A percentile compares a stretch with the other conserved stretches of the same genome.
Conservation (phyloP, 495 filamentous ascomycete species). For the Aspergillus incahuasiensis region DNA sequence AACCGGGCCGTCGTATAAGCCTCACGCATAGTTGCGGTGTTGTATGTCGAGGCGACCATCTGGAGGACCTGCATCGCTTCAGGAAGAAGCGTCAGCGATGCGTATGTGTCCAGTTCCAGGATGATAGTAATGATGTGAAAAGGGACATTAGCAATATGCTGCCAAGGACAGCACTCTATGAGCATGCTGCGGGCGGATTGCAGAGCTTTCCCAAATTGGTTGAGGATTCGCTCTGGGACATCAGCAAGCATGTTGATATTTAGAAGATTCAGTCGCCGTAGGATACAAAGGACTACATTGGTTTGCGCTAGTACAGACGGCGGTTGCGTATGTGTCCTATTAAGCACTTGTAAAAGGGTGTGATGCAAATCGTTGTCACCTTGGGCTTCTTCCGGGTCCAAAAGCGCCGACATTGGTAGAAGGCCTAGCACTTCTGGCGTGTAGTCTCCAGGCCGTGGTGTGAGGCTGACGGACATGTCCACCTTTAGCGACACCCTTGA, state of each 20-base stretch:
- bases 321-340: constrained; percentile 28
- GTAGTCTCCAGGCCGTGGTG: constrained; percentile 24
- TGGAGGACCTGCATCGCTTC: constrained; percentile 45
- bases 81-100: constrained; percentile 39
- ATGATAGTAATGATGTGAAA: constrained; percentile 50
- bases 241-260: constrained; percentile 28
- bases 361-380: constrained; percentile 28
- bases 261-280: constrained; percentile 40
- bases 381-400: constrained; percentile 30
- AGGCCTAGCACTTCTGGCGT: constrained; percentile 36
- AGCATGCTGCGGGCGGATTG: constrained; percentile 32
- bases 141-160: constrained; percentile 47
- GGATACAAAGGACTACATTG: constrained; percentile 46
- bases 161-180: constrained; percentile 41
- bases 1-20: constrained; percentile 43
- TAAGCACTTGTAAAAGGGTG: constrained; percentile 21
- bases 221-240: constrained; percentile 25
- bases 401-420: constrained; percentile 30
- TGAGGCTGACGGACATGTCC: constrained; percentile 19
- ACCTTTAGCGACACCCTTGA: constrained; percentile 35
- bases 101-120: constrained; percentile 43
- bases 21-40: constrained; percentile 43
- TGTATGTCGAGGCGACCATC: constrained; percentile 34
- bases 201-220: constrained; percentile 24
- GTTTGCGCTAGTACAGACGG: constrained; percentile 40